Conservation (phyloP, 225 moss, liverwort and hornwort species). For the Antitrichia curtipendula region DNA sequence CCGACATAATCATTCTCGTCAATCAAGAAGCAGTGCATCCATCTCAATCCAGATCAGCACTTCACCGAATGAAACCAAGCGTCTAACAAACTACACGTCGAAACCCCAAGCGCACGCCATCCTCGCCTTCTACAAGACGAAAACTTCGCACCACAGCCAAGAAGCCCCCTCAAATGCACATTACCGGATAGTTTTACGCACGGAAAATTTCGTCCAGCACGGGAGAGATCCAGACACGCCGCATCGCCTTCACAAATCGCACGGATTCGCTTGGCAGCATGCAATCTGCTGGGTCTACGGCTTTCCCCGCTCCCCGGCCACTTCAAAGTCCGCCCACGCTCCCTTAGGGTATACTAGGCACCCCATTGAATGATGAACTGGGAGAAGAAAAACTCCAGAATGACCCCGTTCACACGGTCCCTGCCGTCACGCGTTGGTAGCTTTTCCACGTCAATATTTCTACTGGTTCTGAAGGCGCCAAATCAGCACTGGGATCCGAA, state of each 20-base stretch:
- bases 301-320: neutral
- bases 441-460: neutral
- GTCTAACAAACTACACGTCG: neutral
- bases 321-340: neutral
- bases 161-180: neutral
- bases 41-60: neutral
- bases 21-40: neutral
- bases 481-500: neutral
- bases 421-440: neutral
- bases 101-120: neutral
- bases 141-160: neutral
- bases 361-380: neutral
- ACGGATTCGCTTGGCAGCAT: neutral
- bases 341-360: neutral
- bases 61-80: neutral
- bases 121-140: neutral
- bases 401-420: neutral
- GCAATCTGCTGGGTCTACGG: neutral
- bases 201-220: neutral
- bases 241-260: neutral
- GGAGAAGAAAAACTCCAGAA: neutral
- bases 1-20: neutral
- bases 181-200: neutral
- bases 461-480: neutral
- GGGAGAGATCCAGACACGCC: neutral